Evolutionary conservation across 106 monocot species (phyloP).

Genomic region (Apostasia ramifera): DNA sequence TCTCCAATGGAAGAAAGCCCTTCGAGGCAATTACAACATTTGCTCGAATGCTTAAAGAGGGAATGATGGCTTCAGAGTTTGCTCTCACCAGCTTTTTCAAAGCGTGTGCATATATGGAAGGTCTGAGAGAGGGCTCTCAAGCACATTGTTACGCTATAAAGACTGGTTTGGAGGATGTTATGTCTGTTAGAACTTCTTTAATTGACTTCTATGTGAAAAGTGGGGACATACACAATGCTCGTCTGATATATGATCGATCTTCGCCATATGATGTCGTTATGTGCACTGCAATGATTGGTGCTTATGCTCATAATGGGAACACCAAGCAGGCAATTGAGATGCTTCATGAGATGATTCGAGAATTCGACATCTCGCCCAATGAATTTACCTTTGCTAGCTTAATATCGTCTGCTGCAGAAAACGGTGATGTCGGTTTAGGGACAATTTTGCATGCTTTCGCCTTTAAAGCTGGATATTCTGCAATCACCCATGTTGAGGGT

Average conservation of each 20-base stretch:
- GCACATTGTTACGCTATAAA: constrained; percentile 20
- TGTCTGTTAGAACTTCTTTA: constrained; percentile 44
- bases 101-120: constrained; percentile 16
- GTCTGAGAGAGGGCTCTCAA: constrained; percentile 6
- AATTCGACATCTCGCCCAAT: constrained; percentile 24
- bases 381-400: constrained; percentile 38
- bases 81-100: constrained; percentile 21
- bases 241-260: constrained; percentile 30
- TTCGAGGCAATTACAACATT: constrained; percentile 32
- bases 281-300: constrained; percentile 68
- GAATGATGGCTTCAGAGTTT: constrained; percentile 22
- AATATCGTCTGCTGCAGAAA: constrained; percentile 38
- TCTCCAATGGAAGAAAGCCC: constrained; percentile 21
- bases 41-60: constrained; percentile 25
- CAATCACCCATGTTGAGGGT: constrained; percentile 17
- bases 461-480: neutral
- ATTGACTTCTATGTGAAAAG: constrained; percentile 36
- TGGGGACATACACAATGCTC: constrained; percentile 32
- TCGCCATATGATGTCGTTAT: constrained; percentile 43
- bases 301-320: constrained; percentile 27
- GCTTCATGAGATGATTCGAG: constrained; percentile 41
- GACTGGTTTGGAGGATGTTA: constrained; percentile 12
- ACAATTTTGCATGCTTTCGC: constrained; percentile 40
- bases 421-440: constrained; percentile 44
- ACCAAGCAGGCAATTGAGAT: constrained; percentile 34